These are phyloP conservation scores for Epichloe hybrida DNA, from an alignment of 2,329 filamentous ascomycete genomes.

Conservation along the genomic window DNA sequence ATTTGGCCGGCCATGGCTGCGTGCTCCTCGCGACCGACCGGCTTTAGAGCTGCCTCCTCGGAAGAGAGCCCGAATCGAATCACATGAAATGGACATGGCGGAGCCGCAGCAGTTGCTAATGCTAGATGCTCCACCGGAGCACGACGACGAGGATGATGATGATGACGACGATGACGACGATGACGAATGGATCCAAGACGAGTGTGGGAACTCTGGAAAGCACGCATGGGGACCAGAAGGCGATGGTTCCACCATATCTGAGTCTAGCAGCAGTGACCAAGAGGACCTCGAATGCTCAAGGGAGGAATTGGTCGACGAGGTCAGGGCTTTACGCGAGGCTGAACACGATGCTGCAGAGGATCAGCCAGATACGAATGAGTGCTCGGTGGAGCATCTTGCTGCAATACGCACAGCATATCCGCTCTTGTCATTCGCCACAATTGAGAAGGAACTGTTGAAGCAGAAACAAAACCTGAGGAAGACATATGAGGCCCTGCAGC, in stretches of 20 bases:
- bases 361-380: slow-evolving; percentile 8
- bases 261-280: neutral
- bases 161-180: slow-evolving; percentile 7
- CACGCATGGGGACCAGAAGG: neutral
- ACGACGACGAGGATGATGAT: slow-evolving; percentile 25
- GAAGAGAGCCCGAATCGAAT: slow-evolving; percentile 47
- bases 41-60: slow-evolving; percentile 57
- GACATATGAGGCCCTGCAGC: slow-evolving; percentile 24
- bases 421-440: slow-evolving; percentile 19
- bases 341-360: neutral
- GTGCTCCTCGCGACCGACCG: slow-evolving; percentile 46
- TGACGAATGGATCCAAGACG: neutral
- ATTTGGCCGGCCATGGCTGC: slow-evolving; percentile 63
- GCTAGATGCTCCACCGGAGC: slow-evolving; percentile 20
- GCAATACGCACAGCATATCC: slow-evolving; percentile 32
- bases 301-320: slow-evolving; percentile 1
- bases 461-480: slow-evolving; percentile 21
- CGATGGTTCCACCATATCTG: neutral
- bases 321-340: neutral
- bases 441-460: slow-evolving; percentile 22
- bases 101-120: slow-evolving; percentile 13
- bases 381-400: slow-evolving; percentile 18
- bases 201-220: slow-evolving; percentile 3
- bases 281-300: slow-evolving; percentile 6
- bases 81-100: slow-evolving; percentile 20